Percentiles rank a stretch among this genome's conserved stretches.
phyloP scores from a whole-genome alignment of 2,329 filamentous ascomycete genomes.

The Paecilomyces formosus region DNA sequence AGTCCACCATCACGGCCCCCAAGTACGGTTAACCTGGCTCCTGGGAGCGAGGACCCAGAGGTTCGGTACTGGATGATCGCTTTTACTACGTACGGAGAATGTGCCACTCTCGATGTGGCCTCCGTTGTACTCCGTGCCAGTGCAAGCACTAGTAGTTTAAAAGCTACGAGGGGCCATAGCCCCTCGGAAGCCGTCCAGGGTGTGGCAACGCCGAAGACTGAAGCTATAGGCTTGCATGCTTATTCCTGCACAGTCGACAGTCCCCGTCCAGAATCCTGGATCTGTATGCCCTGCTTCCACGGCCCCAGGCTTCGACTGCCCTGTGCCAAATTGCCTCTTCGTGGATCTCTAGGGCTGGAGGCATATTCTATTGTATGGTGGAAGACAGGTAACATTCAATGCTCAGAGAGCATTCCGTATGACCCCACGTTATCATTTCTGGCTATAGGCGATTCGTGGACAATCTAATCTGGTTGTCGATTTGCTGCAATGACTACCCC shows the following conservation, averaged over 20 bases:
- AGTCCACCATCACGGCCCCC: not conserved
- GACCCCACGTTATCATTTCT: not conserved
- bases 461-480: not conserved
- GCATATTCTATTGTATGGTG: not conserved
- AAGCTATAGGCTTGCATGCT: not conserved
- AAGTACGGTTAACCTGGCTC: conserved; percentile 12
- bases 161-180: conserved; percentile 4
- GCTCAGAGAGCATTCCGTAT: conserved; percentile 13
- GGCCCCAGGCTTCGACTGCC: not conserved
- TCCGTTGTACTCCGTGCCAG: conserved; percentile 7
- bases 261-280: not conserved
- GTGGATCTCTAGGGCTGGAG: not conserved
- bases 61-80: conserved; percentile 14
- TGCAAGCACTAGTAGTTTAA: conserved; percentile 4
- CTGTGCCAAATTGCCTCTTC: not conserved
- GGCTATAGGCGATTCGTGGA: not conserved
- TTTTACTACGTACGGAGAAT: conserved; percentile 1
- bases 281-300: not conserved
- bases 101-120: conserved; percentile 9
- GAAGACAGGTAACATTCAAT: not conserved
- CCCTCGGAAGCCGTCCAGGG: conserved; percentile 23
- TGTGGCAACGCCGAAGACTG: not conserved
- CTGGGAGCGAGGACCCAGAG: conserved; percentile 13
- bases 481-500: conserved; percentile 2
- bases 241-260: not conserved